These are phyloP conservation scores for Boletus rubescentipes DNA, from an alignment of 768 basidiomycete genomes.

Conservation along the genomic window DNA sequence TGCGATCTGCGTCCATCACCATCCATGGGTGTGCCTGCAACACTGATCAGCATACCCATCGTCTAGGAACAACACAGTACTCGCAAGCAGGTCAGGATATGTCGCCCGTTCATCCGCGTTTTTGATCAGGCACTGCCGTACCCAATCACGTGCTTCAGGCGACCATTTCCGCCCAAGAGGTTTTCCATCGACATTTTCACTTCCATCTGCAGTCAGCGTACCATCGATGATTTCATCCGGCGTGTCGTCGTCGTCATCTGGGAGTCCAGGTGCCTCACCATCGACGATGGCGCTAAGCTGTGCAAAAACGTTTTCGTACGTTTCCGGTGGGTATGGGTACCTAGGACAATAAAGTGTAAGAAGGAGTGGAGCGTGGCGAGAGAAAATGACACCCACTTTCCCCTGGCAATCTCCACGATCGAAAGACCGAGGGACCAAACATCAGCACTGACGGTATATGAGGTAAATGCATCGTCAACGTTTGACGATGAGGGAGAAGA, in stretches of 20 bases:
- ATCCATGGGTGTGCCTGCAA: conserved; percentile 78
- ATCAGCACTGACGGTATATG: conserved; percentile 96
- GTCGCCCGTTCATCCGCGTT: conserved; percentile 75
- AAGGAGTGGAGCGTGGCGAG: neutral
- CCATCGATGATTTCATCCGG: conserved; percentile 14
- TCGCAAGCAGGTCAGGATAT: conserved; percentile 77
- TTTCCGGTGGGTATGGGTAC: conserved; percentile 98
- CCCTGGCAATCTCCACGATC: conserved; percentile 90
- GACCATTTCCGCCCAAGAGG: conserved; percentile 26
- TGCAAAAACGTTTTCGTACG: conserved; percentile 95
- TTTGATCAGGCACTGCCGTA: conserved; percentile 78
- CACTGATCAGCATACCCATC: neutral
- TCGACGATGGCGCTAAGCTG: conserved; percentile 96
- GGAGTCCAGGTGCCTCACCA: conserved; percentile 87
- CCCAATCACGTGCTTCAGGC: conserved; percentile 73
- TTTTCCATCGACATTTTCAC: conserved; percentile 16
- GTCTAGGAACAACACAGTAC: conserved; percentile 24
- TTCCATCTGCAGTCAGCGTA: conserved; percentile 1
- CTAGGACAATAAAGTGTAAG: conserved; percentile 14
- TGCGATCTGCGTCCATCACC: conserved; percentile 49
- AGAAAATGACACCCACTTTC: conserved; percentile 36
- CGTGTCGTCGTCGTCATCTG: conserved; percentile 46
- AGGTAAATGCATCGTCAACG: conserved; percentile 33
- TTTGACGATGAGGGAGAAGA: conserved; percentile 54
- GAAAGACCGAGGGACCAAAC: conserved; percentile 96